phyloP scores from a whole-genome alignment of 2,329 filamentous ascomycete genomes.

The Sporothrix euskadiensis region DNA sequence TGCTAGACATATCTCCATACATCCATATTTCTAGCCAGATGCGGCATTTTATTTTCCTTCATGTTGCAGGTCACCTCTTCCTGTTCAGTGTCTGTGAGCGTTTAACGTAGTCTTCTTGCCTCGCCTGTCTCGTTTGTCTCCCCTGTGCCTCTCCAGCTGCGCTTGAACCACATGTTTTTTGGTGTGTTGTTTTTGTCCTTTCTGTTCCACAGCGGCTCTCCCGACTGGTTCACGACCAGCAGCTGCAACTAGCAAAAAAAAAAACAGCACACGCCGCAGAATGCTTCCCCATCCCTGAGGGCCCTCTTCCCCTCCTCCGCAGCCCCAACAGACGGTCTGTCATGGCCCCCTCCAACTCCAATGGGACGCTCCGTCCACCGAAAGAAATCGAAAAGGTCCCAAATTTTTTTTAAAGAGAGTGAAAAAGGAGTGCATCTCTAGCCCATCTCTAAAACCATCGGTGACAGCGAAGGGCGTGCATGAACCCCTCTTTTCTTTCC shows the following conservation, averaged over 20 bases:
- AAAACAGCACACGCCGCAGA: background rate
- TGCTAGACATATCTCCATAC: background rate
- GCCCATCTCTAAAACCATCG: background rate
- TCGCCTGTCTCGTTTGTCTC: background rate
- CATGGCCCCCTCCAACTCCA: background rate
- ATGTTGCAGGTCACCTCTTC: background rate
- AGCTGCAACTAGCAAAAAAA: background rate
- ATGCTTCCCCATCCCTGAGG: background rate
- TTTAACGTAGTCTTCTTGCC: background rate
- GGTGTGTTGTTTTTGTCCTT: background rate
- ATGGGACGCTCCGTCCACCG: constrained; percentile 11
- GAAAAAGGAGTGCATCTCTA: background rate
- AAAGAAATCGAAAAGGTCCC: background rate
- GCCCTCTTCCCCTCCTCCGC: too few relatives aligned
- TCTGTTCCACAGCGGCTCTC: constrained; percentile 14
- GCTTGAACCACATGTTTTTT: background rate
- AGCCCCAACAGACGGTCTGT: background rate
- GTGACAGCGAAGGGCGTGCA: constrained; percentile 17
- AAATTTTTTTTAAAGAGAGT: background rate
- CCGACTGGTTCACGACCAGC: background rate
- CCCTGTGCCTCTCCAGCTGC: background rate
- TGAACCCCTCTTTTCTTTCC: background rate
- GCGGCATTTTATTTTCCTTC: background rate
- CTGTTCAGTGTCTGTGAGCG: background rate
- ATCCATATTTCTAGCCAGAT: background rate